phyloP scores from a whole-genome alignment of 2,329 filamentous ascomycete genomes.

The Sporothrix phasma region DNA sequence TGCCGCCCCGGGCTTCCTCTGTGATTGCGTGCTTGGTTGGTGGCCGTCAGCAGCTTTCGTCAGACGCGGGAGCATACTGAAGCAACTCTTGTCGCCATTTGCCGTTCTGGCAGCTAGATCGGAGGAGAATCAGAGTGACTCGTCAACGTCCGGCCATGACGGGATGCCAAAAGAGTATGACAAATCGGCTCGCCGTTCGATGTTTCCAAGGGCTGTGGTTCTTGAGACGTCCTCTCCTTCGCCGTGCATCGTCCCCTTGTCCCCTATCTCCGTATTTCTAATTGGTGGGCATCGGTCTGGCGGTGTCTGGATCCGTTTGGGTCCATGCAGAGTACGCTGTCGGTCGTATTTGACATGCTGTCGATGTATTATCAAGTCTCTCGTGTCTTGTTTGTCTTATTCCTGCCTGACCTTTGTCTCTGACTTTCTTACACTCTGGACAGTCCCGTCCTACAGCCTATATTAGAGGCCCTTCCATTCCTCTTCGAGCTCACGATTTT shows the following conservation, averaged over 20 bases:
- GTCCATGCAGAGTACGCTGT: too few species aligned
- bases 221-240: not conserved
- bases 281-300: not conserved
- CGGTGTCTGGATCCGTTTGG: not conserved
- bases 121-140: not conserved
- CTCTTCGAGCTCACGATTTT: not conserved
- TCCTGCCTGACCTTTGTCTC: not conserved
- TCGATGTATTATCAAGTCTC: not conserved
- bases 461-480: not conserved
- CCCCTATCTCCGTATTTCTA: not conserved
- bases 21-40: slow-evolving; percentile 8
- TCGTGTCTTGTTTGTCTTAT: not conserved
- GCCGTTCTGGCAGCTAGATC: not conserved
- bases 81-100: not conserved
- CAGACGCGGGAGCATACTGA: not conserved
- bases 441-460: not conserved
- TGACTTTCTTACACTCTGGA: not conserved
- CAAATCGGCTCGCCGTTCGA: not conserved
- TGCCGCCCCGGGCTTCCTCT: not conserved
- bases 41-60: not conserved
- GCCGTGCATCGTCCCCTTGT: not conserved
- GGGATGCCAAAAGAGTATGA: not conserved
- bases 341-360: too few species aligned
- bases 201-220: not conserved
- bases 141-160: not conserved